These are phyloP conservation scores for Pestalotiopsis sp. DNA, from an alignment of 2,329 filamentous ascomycete species.

Conservation along the genomic window DNA sequence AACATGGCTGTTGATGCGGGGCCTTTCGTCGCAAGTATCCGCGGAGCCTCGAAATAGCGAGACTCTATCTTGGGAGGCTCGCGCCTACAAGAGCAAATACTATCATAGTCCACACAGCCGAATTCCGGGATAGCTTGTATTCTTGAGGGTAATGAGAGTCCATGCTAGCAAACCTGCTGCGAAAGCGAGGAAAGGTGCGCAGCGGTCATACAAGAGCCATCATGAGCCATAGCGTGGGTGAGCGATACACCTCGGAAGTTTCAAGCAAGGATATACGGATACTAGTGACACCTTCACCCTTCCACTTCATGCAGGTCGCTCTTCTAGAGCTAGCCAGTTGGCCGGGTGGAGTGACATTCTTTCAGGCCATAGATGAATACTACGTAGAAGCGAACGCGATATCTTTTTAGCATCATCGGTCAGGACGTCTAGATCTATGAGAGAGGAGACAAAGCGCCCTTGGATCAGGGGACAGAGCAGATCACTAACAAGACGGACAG, in stretches of 20 bases:
- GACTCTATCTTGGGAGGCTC: background rate
- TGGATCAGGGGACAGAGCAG: background rate
- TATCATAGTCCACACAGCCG: background rate
- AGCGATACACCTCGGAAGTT: background rate
- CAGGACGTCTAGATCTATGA: background rate
- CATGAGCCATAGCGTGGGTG: background rate
- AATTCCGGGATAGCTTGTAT: background rate
- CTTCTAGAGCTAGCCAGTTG: background rate
- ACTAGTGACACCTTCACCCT: background rate
- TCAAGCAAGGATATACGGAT: conserved; percentile 1
- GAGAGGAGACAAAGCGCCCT: background rate
- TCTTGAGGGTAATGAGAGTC: background rate
- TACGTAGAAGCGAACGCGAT: background rate
- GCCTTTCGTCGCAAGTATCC: background rate
- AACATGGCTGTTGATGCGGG: background rate
- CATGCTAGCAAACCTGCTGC: background rate
- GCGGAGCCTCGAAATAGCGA: background rate
- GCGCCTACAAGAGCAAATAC: background rate
- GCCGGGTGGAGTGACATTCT: background rate
- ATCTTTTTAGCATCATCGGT: background rate
- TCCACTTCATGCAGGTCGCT: conserved; percentile 2
- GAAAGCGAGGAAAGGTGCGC: background rate
- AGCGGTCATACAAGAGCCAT: background rate
- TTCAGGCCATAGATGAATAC: background rate
- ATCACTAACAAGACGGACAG: background rate